Evolutionary conservation across 208 protist species (phyloP).

Genomic region (Herpetomonas samuelpessoai): DNA sequence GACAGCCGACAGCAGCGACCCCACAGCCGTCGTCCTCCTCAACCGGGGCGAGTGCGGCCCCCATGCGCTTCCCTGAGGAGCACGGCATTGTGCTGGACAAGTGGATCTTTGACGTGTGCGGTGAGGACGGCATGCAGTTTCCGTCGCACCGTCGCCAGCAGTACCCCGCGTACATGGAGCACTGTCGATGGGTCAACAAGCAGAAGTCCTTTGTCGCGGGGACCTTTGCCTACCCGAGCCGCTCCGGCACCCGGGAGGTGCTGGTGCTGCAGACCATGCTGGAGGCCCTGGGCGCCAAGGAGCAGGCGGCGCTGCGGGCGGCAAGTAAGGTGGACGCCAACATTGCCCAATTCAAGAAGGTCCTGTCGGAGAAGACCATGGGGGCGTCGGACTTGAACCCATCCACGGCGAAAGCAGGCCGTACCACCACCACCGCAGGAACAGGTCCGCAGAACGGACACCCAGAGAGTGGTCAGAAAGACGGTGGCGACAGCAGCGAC

Average conservation of each 20-base stretch:
- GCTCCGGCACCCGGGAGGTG: slow-evolving; percentile 51
- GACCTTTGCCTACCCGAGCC: slow-evolving; percentile 46
- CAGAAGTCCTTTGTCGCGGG: slow-evolving; percentile 24
- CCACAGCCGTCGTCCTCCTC: background rate
- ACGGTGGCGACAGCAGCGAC: too few species aligned
- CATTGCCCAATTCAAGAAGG: slow-evolving; percentile 20
- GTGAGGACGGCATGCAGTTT: slow-evolving; percentile 45
- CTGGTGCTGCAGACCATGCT: slow-evolving; percentile 46
- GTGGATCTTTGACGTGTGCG: slow-evolving; percentile 64
- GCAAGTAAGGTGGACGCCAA: slow-evolving; percentile 13
- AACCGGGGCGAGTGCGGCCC: background rate
- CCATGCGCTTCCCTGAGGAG: slow-evolving; percentile 33
- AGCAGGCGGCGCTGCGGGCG: slow-evolving; percentile 20
- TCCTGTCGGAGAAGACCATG: slow-evolving; percentile 34
- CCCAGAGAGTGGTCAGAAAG: too few species aligned
- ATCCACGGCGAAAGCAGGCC: too few species aligned
- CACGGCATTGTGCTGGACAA: slow-evolving; percentile 46
- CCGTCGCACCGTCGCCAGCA: slow-evolving; percentile 44
- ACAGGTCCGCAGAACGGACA: too few species aligned
- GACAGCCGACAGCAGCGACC: slow-evolving; percentile 1
- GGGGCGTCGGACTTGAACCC: slow-evolving; percentile 22
- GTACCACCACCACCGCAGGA: too few species aligned
- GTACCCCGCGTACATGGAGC: slow-evolving; percentile 34
- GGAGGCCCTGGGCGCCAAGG: slow-evolving; percentile 17
- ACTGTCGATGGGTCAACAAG: slow-evolving; percentile 16